Percentiles rank a stretch among this genome's conserved stretches.
phyloP scores from a whole-genome alignment of 164 flowering plant genomes.

The Taxillus chinensis region DNA sequence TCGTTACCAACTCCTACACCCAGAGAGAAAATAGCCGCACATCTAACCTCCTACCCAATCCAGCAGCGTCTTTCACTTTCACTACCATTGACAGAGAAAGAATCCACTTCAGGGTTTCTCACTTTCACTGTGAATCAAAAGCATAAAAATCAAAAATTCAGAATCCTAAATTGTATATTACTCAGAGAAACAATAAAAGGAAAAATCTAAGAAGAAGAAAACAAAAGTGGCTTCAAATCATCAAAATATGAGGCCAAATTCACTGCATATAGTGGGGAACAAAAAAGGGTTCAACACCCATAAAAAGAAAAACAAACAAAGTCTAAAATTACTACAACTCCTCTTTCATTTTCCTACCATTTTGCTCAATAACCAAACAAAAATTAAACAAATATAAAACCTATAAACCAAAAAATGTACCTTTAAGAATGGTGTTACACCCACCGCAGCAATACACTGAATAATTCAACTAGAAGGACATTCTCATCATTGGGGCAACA shows the following conservation, averaged over 20 bases:
- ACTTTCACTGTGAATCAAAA: constrained; percentile 16
- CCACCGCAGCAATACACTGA: constrained; percentile 43
- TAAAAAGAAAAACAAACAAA: not conserved
- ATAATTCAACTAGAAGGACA: constrained; percentile 31
- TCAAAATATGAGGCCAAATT: too few relatives aligned
- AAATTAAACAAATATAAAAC: not conserved
- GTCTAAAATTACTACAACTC: not conserved
- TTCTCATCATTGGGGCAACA: constrained; percentile 41
- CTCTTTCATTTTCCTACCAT: not conserved
- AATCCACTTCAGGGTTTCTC: constrained; percentile 11
- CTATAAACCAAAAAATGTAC: constrained; percentile 7
- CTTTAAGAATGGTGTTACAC: constrained; percentile 42
- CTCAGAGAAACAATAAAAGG: too few relatives aligned
- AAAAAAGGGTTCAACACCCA: too few relatives aligned
- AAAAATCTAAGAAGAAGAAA: too few relatives aligned
- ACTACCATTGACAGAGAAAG: too few relatives aligned
- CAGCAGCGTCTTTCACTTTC: too few relatives aligned
- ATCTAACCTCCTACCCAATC: too few relatives aligned
- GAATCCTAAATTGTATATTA: not conserved
- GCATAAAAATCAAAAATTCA: not conserved
- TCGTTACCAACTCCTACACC: too few relatives aligned
- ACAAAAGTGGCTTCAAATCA: too few relatives aligned
- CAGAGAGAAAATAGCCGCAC: too few relatives aligned
- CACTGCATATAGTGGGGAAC: too few relatives aligned
- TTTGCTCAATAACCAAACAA: constrained; percentile 2